Conservation (phyloP, 345 rosid species). For the Bruguiera parviflora region DNA sequence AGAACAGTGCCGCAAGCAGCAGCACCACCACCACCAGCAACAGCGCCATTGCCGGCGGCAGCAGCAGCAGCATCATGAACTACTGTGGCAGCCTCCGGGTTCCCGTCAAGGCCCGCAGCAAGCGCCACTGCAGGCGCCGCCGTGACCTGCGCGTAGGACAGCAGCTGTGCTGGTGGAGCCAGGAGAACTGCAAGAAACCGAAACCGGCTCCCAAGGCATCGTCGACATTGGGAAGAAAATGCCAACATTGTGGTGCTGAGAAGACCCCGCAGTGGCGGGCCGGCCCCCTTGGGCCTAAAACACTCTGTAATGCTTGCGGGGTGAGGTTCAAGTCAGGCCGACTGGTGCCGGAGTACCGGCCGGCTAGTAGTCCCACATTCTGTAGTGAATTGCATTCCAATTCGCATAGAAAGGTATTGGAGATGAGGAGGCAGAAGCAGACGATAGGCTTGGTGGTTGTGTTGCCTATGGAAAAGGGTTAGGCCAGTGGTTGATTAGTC, state of each 20-base stretch:
- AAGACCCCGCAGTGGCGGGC: conserved; percentile 94
- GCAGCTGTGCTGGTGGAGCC: conserved; percentile 26
- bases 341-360: conserved; percentile 78
- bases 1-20: conserved; percentile 49
- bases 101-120: conserved; percentile 66
- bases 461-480: conserved; percentile 47
- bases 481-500: conserved; percentile 8
- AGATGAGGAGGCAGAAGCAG: conserved; percentile 67
- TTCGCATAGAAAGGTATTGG: conserved; percentile 74
- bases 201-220: conserved; percentile 14
- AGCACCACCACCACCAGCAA: conserved; percentile 19
- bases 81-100: conserved; percentile 38
- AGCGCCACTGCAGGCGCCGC: conserved; percentile 42
- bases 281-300: conserved; percentile 74
- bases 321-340: conserved; percentile 84
- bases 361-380: conserved; percentile 72
- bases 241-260: conserved; percentile 83
- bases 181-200: conserved; percentile 21
- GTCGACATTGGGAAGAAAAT: conserved; percentile 55
- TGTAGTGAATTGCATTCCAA: conserved; percentile 63
- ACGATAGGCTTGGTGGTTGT: conserved; percentile 24
- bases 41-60: conserved; percentile 14
- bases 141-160: conserved; percentile 25
- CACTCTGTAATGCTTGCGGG: conserved; percentile 86
- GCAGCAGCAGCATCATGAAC: conserved; percentile 29